Percentiles rank a stretch among this genome's conserved stretches.
Evolutionary conservation across 2,329 filamentous ascomycete genomes (phyloP).

Genomic region (Elsinoe australis): DNA sequence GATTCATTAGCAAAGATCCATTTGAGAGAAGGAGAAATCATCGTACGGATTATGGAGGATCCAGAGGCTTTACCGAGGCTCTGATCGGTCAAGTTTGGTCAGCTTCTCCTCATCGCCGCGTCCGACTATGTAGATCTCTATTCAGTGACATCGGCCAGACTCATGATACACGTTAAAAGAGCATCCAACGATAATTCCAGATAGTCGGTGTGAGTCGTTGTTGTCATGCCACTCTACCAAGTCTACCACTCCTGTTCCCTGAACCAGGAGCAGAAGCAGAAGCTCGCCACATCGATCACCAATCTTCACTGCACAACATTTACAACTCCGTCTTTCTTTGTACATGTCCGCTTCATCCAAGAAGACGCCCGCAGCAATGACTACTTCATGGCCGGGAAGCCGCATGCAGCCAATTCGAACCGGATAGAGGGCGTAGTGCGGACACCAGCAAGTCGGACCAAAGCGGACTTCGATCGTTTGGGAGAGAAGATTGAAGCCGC

Average conservation of each 20-base stretch:
- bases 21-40: too few relatives aligned
- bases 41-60: too few relatives aligned
- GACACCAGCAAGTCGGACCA: neutral
- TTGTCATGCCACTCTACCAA: slow-evolving; percentile 11
- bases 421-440: slow-evolving; percentile 4
- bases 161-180: too few relatives aligned
- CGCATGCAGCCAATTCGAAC: slow-evolving; percentile 6
- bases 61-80: too few relatives aligned
- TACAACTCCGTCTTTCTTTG: slow-evolving; percentile 11
- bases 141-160: too few relatives aligned
- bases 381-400: slow-evolving; percentile 11
- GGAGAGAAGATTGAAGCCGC: slow-evolving; percentile 8
- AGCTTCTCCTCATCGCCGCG: too few relatives aligned
- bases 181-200: too few relatives aligned
- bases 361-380: neutral
- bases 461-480: slow-evolving; percentile 1
- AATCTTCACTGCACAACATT: slow-evolving; percentile 5
- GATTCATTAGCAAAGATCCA: too few relatives aligned
- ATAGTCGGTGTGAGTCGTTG: too few relatives aligned
- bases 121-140: too few relatives aligned
- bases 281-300: neutral
- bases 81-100: too few relatives aligned
- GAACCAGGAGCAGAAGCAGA: neutral
- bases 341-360: slow-evolving; percentile 7
- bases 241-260: slow-evolving; percentile 6